These are phyloP conservation scores for Bacterosira constricta DNA, from an alignment of 108 stramenopile species.

Conservation along the genomic window DNA sequence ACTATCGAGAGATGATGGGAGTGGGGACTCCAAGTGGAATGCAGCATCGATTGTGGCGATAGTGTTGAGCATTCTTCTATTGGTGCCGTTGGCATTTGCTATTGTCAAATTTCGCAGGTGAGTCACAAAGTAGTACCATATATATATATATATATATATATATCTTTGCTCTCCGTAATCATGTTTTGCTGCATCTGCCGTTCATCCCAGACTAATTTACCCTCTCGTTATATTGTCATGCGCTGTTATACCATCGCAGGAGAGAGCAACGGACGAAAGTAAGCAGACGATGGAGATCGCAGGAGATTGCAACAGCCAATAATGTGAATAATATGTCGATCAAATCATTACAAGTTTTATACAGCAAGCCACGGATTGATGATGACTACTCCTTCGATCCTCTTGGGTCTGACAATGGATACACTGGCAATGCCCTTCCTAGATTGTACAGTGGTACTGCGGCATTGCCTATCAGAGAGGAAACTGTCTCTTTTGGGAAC, in stretches of 20 bases:
- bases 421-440: background rate
- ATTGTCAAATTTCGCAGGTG: constrained; percentile 19
- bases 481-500: background rate
- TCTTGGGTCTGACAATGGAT: constrained; percentile 1
- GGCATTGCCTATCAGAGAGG: background rate
- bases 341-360: constrained; percentile 5
- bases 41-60: constrained; percentile 37
- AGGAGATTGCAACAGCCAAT: constrained; percentile 28
- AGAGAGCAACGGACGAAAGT: constrained; percentile 19
- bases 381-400: constrained; percentile 53
- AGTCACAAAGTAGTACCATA: no score
- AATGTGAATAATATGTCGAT: background rate
- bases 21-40: constrained; percentile 16
- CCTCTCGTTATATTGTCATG: no score
- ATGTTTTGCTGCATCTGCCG: no score
- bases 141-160: no score
- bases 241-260: background rate
- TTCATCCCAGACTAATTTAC: no score
- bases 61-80: constrained; percentile 14
- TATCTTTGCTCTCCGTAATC: no score
- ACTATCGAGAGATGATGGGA: no score
- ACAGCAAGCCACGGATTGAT: background rate
- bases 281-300: constrained; percentile 29
- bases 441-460: background rate
- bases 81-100: constrained; percentile 11